Evolutionary conservation across 305 asterid genomes (phyloP).

Genomic region (Fraxinus ornus): DNA sequence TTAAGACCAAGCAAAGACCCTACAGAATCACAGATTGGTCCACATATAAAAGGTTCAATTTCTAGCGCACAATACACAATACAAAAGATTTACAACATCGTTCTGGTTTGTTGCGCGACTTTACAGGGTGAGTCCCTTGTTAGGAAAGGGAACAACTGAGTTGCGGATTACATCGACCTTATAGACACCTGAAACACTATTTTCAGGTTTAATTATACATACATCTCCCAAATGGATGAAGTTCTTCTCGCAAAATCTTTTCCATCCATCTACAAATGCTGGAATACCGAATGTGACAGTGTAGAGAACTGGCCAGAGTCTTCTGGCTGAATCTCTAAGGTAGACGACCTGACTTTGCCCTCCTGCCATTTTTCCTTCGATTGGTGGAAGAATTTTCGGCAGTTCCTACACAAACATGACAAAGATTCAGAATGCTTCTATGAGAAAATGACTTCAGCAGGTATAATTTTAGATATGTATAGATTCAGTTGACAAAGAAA

Average conservation of each 20-base stretch:
- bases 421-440: background rate
- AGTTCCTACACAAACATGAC: slow-evolving; percentile 35
- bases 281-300: background rate
- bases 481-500: background rate
- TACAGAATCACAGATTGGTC: too few relatives aligned
- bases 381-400: slow-evolving; percentile 17
- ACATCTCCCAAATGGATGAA: background rate
- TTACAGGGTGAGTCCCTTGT: background rate
- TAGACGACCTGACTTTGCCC: slow-evolving; percentile 22
- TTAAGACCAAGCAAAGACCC: too few relatives aligned
- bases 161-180: background rate
- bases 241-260: background rate
- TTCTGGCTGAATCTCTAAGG: slow-evolving; percentile 29
- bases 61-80: background rate
- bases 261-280: slow-evolving; percentile 18
- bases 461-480: background rate
- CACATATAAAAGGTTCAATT: too few relatives aligned
- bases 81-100: background rate
- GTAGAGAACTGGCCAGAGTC: slow-evolving; percentile 33
- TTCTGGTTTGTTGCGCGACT: background rate
- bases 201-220: background rate
- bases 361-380: slow-evolving; percentile 1
- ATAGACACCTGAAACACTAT: background rate
- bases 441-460: background rate
- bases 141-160: background rate